A percentile compares a stretch with the other conserved stretches of the same genome.
Evolutionary conservation across 257 asterid species (phyloP).

Genomic region (Petunia axillaris): DNA sequence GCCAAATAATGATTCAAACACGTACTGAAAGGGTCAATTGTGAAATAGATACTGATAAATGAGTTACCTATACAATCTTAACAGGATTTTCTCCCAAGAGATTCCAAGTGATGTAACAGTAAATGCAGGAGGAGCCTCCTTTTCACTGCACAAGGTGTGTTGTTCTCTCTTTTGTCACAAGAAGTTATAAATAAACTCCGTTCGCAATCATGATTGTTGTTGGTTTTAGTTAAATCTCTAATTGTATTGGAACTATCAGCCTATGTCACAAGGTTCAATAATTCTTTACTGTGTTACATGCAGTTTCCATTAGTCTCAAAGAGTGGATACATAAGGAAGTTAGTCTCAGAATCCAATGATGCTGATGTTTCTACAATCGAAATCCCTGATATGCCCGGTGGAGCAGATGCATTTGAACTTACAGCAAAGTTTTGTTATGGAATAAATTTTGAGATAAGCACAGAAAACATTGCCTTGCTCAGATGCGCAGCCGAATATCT

Average conservation of each 20-base stretch:
- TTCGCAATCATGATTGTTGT: neutral
- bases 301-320: conserved; percentile 91
- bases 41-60: neutral
- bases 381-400: conserved; percentile 77
- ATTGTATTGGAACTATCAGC: neutral
- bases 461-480: conserved; percentile 74
- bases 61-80: conserved; percentile 22
- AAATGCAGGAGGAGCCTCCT: conserved; percentile 66
- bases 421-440: conserved; percentile 91
- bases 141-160: conserved; percentile 79
- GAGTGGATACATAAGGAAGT: conserved; percentile 71
- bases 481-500: conserved; percentile 75
- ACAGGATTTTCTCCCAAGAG: conserved; percentile 91
- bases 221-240: neutral
- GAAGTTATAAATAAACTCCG: neutral
- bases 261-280: neutral
- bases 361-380: conserved; percentile 50
- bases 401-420: conserved; percentile 81
- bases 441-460: conserved; percentile 68
- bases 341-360: conserved; percentile 54
- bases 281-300: neutral
- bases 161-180: neutral
- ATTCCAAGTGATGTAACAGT: conserved; percentile 76
- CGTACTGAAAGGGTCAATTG: neutral
- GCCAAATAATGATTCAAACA: too few relatives aligned